These are phyloP conservation scores for Pythium pyrilobum DNA, from an alignment of 352 stramenopile species.

Conservation along the genomic window DNA sequence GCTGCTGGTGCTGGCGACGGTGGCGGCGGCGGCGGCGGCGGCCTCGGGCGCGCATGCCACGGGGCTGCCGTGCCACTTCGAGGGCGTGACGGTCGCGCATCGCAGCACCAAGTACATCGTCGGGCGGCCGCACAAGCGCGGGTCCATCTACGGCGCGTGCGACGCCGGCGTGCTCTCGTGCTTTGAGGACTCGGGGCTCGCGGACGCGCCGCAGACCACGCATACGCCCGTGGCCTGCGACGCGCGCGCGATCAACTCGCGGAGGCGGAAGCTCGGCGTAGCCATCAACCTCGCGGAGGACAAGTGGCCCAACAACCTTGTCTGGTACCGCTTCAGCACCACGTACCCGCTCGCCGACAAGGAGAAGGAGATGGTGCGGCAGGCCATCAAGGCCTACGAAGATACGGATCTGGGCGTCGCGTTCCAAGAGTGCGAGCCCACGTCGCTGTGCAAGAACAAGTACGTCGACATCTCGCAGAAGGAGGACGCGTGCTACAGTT, in stretches of 20 bases:
- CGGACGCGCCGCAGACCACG: conserved; percentile 44
- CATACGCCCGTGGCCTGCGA: conserved; percentile 36
- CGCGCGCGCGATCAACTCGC: conserved; percentile 13
- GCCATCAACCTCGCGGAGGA: conserved; percentile 48
- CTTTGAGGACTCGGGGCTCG: conserved; percentile 53
- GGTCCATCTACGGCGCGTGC: conserved; percentile 54
- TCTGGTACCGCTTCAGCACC: conserved; percentile 65
- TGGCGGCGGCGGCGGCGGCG: background rate
- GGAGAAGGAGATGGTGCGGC: conserved; percentile 46
- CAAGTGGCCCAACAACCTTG: conserved; percentile 57
- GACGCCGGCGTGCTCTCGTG: conserved; percentile 35
- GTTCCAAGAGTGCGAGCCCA: conserved; percentile 58
- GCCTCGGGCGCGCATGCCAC: background rate
- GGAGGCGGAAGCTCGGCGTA: conserved; percentile 43
- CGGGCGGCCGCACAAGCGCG: conserved; percentile 33
- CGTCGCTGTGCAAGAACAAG: conserved; percentile 50
- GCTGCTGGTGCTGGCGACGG: conserved; percentile 3
- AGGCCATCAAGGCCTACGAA: conserved; percentile 49
- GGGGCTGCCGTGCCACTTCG: conserved; percentile 27
- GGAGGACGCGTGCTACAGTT: conserved; percentile 64
- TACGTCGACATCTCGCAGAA: conserved; percentile 72
- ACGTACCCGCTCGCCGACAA: conserved; percentile 31
- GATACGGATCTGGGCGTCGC: conserved; percentile 55
- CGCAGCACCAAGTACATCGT: conserved; percentile 45
- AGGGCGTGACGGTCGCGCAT: conserved; percentile 39